Percentiles rank a stretch among this genome's conserved stretches.
Evolutionary conservation across 1,284 basidiomycete genomes (phyloP).

Genomic region (Jaminaea rosea): DNA sequence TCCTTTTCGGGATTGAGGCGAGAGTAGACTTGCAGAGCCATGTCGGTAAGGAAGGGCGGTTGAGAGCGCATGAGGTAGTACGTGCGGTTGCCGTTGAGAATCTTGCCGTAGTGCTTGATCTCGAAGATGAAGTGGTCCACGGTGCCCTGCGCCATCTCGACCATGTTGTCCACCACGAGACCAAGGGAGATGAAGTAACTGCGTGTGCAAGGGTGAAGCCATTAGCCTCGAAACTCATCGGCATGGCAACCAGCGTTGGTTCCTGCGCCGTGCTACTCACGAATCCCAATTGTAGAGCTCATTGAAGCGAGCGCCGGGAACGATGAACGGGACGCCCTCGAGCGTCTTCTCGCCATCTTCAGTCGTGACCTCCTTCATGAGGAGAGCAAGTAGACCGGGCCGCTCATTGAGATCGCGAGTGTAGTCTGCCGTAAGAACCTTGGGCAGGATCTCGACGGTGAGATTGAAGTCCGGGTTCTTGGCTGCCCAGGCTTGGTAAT

Average conservation of each 20-base stretch:
- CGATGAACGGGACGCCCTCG: conserved; percentile 85
- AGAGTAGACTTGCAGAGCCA: conserved; percentile 95
- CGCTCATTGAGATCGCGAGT: conserved; percentile 87
- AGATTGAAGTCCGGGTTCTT: conserved; percentile 65
- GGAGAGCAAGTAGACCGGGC: conserved; percentile 86
- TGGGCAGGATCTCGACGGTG: conserved; percentile 80
- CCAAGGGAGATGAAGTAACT: conserved; percentile 93
- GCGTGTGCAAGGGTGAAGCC: conserved; percentile 37
- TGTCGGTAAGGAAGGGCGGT: conserved; percentile 95
- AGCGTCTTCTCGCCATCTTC: conserved; percentile 52
- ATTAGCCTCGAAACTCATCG: neutral
- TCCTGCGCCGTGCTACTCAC: too few relatives aligned
- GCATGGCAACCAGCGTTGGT: neutral
- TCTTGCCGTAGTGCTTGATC: conserved; percentile 91
- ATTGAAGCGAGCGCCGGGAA: conserved; percentile 94
- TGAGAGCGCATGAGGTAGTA: conserved; percentile 85
- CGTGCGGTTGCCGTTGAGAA: conserved; percentile 45
- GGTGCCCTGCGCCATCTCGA: conserved; percentile 89
- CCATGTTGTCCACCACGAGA: conserved; percentile 83
- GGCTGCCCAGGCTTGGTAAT: conserved; percentile 59
- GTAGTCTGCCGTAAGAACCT: conserved; percentile 75
- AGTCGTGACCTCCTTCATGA: conserved; percentile 79
- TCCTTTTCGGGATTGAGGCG: conserved; percentile 78
- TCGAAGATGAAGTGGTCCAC: conserved; percentile 99
- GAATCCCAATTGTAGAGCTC: conserved; percentile 59